A percentile compares a stretch with the other conserved stretches of the same genome.
phyloP scores from a whole-genome alignment of 2,329 filamentous ascomycete genomes.

The Claviceps paspali region DNA sequence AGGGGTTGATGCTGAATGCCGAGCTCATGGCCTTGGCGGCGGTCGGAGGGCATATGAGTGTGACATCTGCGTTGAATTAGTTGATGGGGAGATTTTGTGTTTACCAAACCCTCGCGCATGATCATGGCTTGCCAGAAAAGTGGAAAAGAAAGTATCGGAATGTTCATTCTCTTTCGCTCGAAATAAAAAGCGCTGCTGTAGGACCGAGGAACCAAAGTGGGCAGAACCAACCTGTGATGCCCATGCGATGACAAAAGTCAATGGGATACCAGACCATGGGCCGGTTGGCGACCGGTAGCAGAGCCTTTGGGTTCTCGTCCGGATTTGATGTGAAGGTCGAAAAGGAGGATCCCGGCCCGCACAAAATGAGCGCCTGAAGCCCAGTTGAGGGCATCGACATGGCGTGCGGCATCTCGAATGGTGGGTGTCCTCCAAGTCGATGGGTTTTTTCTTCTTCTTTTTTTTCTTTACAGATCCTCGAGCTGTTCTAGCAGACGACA shows the following conservation, averaged over 20 bases:
- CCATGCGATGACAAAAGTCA: constrained; percentile 71
- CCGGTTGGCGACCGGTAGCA: constrained; percentile 68
- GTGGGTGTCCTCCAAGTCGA: too few species aligned
- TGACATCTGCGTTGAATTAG: constrained; percentile 33
- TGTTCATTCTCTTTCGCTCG: background rate
- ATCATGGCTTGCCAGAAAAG: background rate
- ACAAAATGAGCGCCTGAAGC: constrained; percentile 71
- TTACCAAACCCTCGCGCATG: too few species aligned
- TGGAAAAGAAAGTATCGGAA: background rate
- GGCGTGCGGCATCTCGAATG: constrained; percentile 53
- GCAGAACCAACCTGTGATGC: constrained; percentile 48
- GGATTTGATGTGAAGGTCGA: constrained; percentile 71
- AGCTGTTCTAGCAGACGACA: too few species aligned
- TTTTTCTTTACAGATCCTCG: too few species aligned
- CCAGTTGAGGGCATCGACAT: constrained; percentile 57
- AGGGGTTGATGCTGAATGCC: constrained; percentile 63
- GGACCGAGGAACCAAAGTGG: background rate
- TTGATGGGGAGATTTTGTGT: too few species aligned
- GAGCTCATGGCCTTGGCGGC: constrained; percentile 51
- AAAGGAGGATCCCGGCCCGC: constrained; percentile 68
- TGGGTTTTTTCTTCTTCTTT: too few species aligned
- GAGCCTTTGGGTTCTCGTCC: constrained; percentile 66
- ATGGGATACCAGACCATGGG: constrained; percentile 86
- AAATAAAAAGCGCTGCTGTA: background rate
- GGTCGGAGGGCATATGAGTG: constrained; percentile 47